Base-by-base conservation (phyloP, 169 alveolate genomes). In the Plasmodium inui region DNA sequence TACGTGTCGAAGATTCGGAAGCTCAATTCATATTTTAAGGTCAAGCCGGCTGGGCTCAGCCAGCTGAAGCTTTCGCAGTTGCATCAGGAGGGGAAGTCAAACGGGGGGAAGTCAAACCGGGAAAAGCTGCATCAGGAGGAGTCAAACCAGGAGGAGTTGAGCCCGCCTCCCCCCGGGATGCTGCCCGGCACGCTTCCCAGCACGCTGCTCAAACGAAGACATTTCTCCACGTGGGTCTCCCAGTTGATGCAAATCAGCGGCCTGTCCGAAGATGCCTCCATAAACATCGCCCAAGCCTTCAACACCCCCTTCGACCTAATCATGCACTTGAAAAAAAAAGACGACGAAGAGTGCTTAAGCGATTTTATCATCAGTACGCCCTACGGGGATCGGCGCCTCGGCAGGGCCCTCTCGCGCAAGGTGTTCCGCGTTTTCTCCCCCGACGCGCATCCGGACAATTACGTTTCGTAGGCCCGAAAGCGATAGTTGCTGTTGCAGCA, bases 171-270 rank as follows among this genome's bases (percentile, higher is more conserved):
- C 39, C 71, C 30, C 41, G 83, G 22, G 73, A 41, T 44, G 37
- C 80, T 4, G 67, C 28, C 10, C 37, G n/a, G n/a, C n/a, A n/a
- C n/a, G n/a, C n/a, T n/a, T n/a, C n/a, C n/a, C n/a, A n/a, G n/a
- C n/a, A n/a, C 67, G 37, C 80, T 4, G 67, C 28, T 6, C 37
- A 8, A 26, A 41, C 39, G 72, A 7, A 76, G 44, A 4, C 80
- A 61, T 30, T n/a, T 79, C 73, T 55, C 82, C 55, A 89, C 90
- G 14, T 89, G 94, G 94, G 50, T 50, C 32, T 89, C 94, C 12
- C 94, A 89, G 22, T 32, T 89, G 34, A 89, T 89, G 94, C 94
- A 89, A 89, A 89, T 89, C 30, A 80, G 39, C 37, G 94, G 94
- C 8, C 44, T 89, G 53, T 89, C 94, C 55, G 91, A 89, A 80